Base-by-base conservation (phyloP, 2,329 filamentous ascomycete genomes). In the Ophiostoma novo-ulmi region DNA sequence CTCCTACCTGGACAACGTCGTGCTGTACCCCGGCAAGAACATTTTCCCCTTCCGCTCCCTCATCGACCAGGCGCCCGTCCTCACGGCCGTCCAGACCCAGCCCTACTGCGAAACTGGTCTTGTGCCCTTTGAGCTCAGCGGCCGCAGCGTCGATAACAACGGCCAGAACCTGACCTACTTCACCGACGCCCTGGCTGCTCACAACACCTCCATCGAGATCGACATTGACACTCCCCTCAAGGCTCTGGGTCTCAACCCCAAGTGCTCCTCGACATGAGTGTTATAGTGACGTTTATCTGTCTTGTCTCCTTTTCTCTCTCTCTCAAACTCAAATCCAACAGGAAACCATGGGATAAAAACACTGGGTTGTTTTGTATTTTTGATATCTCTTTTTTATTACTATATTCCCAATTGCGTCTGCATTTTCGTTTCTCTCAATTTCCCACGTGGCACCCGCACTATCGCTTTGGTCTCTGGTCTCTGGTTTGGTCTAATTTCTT, bases 1-100 rank as follows among this genome's bases (percentile, higher is more conserved):
- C 58, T 79, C 86, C 8, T 84, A 82, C 73, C 83, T 91, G 72
- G 80, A 86, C 73, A 82, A 90, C 79, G 80, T 91, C 64, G 73
- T 83, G 22, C 83, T 91, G 66, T 76, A 75, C 44, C 89, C 88
- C 2, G 89, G 89, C 71, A 77, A 80, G 75, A 90, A 90, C 79
- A 79, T 78, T 20, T 83, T 85, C 74, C 76, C 81, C 65, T 83
- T 90, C 77, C 83, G 82, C 71, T 85, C 86, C 74, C 82, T 77
- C 72, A 82, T 89, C 74, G 76, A 85, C 69, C 83, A 89, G 75
- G 73, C 77, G 6, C 74, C 80, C 5, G 79, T 90, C 67, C 76
- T 90, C 38, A 74, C 77, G 1, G 79, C 81, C 17, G 78, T 85
- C 39, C 75, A 74, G 44, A 26, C 77, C 71, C 74, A 79, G 72